phyloP scores from a whole-genome alignment of 129 eudicot species.

The Chrysanthemum lavandulifolium region DNA sequence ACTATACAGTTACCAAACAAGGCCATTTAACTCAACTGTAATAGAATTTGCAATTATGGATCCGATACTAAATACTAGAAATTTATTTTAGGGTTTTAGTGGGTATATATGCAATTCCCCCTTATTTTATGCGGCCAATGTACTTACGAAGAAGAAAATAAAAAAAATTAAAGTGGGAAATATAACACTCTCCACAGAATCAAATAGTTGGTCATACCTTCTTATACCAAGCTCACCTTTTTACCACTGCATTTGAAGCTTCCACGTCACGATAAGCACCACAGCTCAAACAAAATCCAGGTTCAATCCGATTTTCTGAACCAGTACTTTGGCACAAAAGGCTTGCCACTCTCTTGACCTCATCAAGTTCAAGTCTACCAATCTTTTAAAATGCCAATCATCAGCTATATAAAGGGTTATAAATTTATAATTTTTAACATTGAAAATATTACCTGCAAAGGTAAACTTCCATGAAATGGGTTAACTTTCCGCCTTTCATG shows the following conservation, averaged over 20 bases:
- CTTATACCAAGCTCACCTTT: slow-evolving; percentile 29
- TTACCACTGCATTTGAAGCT: slow-evolving; percentile 38
- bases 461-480: slow-evolving; percentile 27
- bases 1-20: neutral
- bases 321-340: slow-evolving; percentile 43
- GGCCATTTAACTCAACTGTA: too few species aligned
- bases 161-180: neutral
- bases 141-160: neutral
- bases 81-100: too few species aligned
- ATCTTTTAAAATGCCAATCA: slow-evolving; percentile 34
- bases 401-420: slow-evolving; percentile 10
- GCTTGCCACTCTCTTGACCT: slow-evolving; percentile 43
- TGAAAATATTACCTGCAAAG: slow-evolving; percentile 39
- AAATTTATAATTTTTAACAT: neutral
- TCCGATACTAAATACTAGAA: too few species aligned
- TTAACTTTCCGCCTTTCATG: slow-evolving; percentile 49
- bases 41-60: too few species aligned
- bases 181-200: neutral
- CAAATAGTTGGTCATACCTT: slow-evolving; percentile 40
- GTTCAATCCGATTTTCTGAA: slow-evolving; percentile 29
- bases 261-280: slow-evolving; percentile 48
- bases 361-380: slow-evolving; percentile 32
- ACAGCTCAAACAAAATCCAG: slow-evolving; percentile 63
- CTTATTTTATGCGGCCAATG: too few species aligned
- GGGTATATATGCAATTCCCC: too few species aligned